These are phyloP conservation scores for Priceomyces castillae DNA, from an alignment of 805 yeast species.

Conservation along the genomic window DNA sequence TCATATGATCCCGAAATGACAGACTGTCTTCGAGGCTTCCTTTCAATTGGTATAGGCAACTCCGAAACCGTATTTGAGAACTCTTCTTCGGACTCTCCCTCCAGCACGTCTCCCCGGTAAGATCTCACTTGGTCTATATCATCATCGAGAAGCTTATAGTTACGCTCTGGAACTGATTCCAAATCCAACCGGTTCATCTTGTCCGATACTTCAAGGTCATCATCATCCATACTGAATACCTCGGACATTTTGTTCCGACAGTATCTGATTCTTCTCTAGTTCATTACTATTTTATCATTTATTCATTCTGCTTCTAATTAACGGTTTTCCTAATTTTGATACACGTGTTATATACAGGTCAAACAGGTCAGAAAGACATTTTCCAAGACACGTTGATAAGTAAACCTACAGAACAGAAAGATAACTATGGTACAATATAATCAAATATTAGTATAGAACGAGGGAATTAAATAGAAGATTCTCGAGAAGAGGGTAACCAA, in stretches of 20 bases:
- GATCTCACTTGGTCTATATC: slow-evolving; percentile 4
- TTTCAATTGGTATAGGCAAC: slow-evolving; percentile 18
- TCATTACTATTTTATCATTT: too few relatives aligned
- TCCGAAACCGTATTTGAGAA: slow-evolving; percentile 13
- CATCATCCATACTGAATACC: slow-evolving; percentile 37
- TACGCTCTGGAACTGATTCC: slow-evolving; percentile 15
- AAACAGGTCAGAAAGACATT: too few relatives aligned
- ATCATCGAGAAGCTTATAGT: slow-evolving; percentile 24
- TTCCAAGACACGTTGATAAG: too few relatives aligned
- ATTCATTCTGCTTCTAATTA: too few relatives aligned
- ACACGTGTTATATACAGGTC: too few relatives aligned
- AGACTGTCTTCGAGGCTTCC: slow-evolving; percentile 18
- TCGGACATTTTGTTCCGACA: slow-evolving; percentile 20
- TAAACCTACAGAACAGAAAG: too few relatives aligned
- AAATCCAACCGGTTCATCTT: slow-evolving; percentile 3
- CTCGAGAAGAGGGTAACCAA: too few relatives aligned
- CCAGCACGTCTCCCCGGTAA: neutral
- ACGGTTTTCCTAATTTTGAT: too few relatives aligned
- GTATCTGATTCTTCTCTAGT: too few relatives aligned
- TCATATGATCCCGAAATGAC: slow-evolving; percentile 34
- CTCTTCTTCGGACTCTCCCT: slow-evolving; percentile 5
- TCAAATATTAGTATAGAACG: too few relatives aligned
- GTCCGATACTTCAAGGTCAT: slow-evolving; percentile 11
- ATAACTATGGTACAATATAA: too few relatives aligned
- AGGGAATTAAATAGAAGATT: too few relatives aligned